A percentile compares a stretch with the other conserved stretches of the same genome.
Evolutionary conservation across 1,284 basidiomycete species (phyloP).

Genomic region (Gymnopus androsaceus): DNA sequence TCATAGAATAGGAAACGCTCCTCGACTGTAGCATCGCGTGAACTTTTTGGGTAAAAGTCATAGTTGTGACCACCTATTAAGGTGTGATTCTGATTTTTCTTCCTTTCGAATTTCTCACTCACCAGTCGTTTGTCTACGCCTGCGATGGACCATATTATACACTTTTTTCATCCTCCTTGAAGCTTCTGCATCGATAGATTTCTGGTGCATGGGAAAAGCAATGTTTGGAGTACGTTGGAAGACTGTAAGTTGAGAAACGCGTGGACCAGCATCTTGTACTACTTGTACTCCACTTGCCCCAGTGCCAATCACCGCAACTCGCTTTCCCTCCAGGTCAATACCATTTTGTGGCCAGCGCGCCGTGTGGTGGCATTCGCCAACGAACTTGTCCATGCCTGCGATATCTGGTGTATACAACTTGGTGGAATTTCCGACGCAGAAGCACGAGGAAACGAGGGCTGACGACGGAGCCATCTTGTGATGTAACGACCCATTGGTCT

Average conservation of each 20-base stretch:
- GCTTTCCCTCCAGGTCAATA: slow-evolving; percentile 24
- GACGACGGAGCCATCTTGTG: slow-evolving; percentile 21
- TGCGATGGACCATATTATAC: slow-evolving; percentile 22
- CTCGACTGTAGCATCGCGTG: slow-evolving; percentile 21
- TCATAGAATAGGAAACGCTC: slow-evolving; percentile 24
- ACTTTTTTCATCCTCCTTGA: slow-evolving; percentile 24
- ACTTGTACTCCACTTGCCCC: slow-evolving; percentile 30
- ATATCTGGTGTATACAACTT: slow-evolving; percentile 24
- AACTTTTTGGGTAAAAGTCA: slow-evolving; percentile 13
- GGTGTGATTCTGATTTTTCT: neutral
- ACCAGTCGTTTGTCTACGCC: slow-evolving; percentile 24
- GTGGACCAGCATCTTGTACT: slow-evolving; percentile 25
- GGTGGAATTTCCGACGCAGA: slow-evolving; percentile 26
- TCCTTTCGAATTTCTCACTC: neutral
- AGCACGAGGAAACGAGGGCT: slow-evolving; percentile 24
- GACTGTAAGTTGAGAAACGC: slow-evolving; percentile 26
- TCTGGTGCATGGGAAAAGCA: slow-evolving; percentile 26
- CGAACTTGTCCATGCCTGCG: slow-evolving; percentile 26
- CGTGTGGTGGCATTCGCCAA: slow-evolving; percentile 27
- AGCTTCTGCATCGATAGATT: slow-evolving; percentile 13
- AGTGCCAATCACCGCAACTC: slow-evolving; percentile 30
- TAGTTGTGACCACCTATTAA: slow-evolving; percentile 21
- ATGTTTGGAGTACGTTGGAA: slow-evolving; percentile 31
- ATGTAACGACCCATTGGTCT: slow-evolving; percentile 26
- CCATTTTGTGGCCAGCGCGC: slow-evolving; percentile 28